Evolutionary conservation across 2,329 filamentous ascomycete species (phyloP).

Genomic region (Verticillium zaregamsianum): DNA sequence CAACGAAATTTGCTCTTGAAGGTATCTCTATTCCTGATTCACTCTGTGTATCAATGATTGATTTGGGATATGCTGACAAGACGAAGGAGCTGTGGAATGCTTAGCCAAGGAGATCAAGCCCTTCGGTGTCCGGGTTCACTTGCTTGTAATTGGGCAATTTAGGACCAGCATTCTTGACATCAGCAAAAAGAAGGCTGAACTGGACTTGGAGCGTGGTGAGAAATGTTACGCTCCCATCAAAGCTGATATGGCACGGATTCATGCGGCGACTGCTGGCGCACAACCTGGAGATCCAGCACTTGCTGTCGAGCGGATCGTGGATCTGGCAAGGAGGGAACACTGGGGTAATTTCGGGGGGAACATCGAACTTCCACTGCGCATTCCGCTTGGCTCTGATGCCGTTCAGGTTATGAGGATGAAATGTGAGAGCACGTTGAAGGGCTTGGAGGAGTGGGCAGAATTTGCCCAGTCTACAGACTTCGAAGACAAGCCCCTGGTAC

Average conservation of each 20-base stretch:
- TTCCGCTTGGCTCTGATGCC: slow-evolving; percentile 1
- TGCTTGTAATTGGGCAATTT: slow-evolving; percentile 37
- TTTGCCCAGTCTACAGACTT: slow-evolving; percentile 2
- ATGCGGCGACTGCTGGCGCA: not conserved
- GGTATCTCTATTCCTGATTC: slow-evolving; percentile 11
- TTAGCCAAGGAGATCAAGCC: slow-evolving; percentile 19
- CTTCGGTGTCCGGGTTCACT: slow-evolving; percentile 22
- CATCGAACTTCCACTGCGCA: not conserved
- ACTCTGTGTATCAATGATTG: too few species aligned
- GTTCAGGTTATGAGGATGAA: slow-evolving; percentile 2
- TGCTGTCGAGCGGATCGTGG: not conserved
- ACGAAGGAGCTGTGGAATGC: slow-evolving; percentile 18
- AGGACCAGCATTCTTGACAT: slow-evolving; percentile 25
- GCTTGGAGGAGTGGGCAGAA: not conserved
- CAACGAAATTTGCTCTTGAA: slow-evolving; percentile 26
- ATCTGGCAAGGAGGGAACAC: not conserved
- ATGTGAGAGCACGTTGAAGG: not conserved
- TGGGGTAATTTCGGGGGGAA: too few species aligned
- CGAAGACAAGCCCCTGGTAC: not conserved
- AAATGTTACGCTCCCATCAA: slow-evolving; percentile 25
- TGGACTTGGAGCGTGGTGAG: slow-evolving; percentile 15
- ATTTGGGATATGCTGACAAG: not conserved
- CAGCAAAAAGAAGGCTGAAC: slow-evolving; percentile 29
- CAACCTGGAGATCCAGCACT: slow-evolving; percentile 2
- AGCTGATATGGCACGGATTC: slow-evolving; percentile 14